These are phyloP conservation scores for Alternaria dauci DNA, from an alignment of 2,329 filamentous ascomycete species.

Conservation along the genomic window DNA sequence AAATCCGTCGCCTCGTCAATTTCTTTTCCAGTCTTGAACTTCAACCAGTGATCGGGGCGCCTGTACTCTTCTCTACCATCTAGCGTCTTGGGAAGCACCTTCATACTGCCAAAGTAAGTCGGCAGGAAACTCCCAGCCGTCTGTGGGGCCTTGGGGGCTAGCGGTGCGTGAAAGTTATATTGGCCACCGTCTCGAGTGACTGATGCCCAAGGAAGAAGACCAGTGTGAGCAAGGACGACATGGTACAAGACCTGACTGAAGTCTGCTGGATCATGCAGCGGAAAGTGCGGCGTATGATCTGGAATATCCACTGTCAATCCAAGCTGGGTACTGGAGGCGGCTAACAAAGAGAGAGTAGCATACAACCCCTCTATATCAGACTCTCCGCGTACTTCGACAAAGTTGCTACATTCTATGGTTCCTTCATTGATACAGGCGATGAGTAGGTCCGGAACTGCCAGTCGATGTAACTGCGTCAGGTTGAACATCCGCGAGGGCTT, in stretches of 20 bases:
- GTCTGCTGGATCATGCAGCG: slow-evolving; percentile 22
- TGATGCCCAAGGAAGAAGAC: slow-evolving; percentile 24
- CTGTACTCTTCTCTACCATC: slow-evolving; percentile 1
- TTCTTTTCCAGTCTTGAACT: slow-evolving; percentile 24
- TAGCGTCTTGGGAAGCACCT: slow-evolving; percentile 18
- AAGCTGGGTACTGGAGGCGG: slow-evolving; percentile 11
- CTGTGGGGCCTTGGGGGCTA: not conserved
- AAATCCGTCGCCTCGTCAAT: slow-evolving; percentile 8
- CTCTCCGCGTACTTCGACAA: slow-evolving; percentile 30
- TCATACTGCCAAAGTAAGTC: slow-evolving; percentile 29
- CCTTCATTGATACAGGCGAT: slow-evolving; percentile 7
- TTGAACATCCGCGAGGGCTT: slow-evolving; percentile 31
- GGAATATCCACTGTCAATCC: slow-evolving; percentile 2
- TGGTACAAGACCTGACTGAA: slow-evolving; percentile 23
- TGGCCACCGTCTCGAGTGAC: slow-evolving; percentile 21
- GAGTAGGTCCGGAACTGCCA: slow-evolving; percentile 10
- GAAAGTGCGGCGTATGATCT: not conserved
- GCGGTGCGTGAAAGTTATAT: slow-evolving; percentile 19
- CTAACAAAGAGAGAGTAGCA: slow-evolving; percentile 19
- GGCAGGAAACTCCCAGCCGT: slow-evolving; percentile 13
- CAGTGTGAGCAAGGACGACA: slow-evolving; percentile 23
- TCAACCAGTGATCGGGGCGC: slow-evolving; percentile 24
- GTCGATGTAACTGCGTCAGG: slow-evolving; percentile 25
- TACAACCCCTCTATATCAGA: slow-evolving; percentile 26
- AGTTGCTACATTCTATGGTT: slow-evolving; percentile 21